Evolutionary conservation across 345 rosid species (phyloP).

Genomic region (Camelina sativa): DNA sequence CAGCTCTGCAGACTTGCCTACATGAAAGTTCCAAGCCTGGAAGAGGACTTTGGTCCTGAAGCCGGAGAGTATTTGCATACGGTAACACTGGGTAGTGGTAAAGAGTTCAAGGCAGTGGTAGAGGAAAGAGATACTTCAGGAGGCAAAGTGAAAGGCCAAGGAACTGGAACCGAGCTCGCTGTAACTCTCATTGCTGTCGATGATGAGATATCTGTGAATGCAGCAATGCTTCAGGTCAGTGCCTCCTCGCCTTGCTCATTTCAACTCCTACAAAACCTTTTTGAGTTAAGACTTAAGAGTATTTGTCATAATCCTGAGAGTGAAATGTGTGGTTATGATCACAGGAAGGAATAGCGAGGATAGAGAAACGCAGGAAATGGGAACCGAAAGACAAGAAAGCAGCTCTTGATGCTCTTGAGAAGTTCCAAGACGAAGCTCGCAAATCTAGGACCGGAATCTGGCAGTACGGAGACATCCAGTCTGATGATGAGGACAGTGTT

Average conservation of each 20-base stretch:
- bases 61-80: conserved; percentile 82
- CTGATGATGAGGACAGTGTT: conserved; percentile 86
- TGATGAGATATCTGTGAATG: conserved; percentile 82
- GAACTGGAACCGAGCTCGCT: conserved; percentile 72
- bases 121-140: conserved; percentile 91
- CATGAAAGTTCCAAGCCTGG: conserved; percentile 81
- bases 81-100: conserved; percentile 59
- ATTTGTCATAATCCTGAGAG: conserved; percentile 9
- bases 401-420: conserved; percentile 74
- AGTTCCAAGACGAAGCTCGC: conserved; percentile 81
- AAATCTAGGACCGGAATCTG: conserved; percentile 75
- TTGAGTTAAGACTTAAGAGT: not conserved
- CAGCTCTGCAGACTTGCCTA: conserved; percentile 95
- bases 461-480: conserved; percentile 90
- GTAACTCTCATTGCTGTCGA: conserved; percentile 79
- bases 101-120: conserved; percentile 74
- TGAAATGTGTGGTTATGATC: conserved; percentile 30
- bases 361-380: conserved; percentile 86
- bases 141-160: conserved; percentile 94
- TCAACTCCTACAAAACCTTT: not conserved
- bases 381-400: conserved; percentile 69
- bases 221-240: conserved; percentile 82
- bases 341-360: conserved; percentile 93
- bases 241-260: not conserved
- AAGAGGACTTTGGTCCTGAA: conserved; percentile 84